Percentiles rank a stretch among this genome's conserved stretches.
Evolutionary conservation across 352 stramenopile species (phyloP).

Genomic region (Aphanomyces cochlioides): DNA sequence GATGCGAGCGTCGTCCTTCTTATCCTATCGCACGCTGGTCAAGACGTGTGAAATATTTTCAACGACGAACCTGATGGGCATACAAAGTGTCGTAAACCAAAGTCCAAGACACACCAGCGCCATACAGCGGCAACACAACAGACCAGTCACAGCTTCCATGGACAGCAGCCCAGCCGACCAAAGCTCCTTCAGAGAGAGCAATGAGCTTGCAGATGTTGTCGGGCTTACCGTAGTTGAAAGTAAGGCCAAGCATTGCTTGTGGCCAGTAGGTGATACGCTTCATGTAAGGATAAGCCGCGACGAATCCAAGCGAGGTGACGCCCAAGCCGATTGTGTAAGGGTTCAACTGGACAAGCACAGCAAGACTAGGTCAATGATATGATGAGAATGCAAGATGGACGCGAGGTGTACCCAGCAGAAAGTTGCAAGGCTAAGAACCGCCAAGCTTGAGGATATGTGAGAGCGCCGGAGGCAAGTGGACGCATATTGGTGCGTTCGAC

Average conservation of each 20-base stretch:
- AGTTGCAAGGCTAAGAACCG: constrained; percentile 93
- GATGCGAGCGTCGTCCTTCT: constrained; percentile 94
- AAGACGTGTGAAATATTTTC: background rate
- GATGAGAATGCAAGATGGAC: background rate
- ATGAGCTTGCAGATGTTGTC: constrained; percentile 2
- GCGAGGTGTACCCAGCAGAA: constrained; percentile 47
- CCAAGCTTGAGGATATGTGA: constrained; percentile 90
- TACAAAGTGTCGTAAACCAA: constrained; percentile 99
- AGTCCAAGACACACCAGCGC: constrained; percentile 94
- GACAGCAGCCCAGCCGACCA: constrained; percentile 92
- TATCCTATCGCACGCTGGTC: constrained; percentile 37
- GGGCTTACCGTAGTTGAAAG: constrained; percentile 93
- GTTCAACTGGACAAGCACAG: constrained; percentile 94
- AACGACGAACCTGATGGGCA: constrained; percentile 87
- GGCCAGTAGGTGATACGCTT: constrained; percentile 98
- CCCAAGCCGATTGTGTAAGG: constrained; percentile 92
- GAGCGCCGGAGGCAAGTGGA: constrained; percentile 88
- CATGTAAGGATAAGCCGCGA: constrained; percentile 95
- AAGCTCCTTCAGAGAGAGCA: constrained; percentile 46
- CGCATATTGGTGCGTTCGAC: constrained; percentile 94
- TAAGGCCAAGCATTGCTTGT: constrained; percentile 95
- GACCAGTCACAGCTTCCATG: constrained; percentile 74
- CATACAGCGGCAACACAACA: constrained; percentile 94
- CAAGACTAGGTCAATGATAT: constrained; percentile 42
- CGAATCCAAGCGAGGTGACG: constrained; percentile 89